Base-by-base conservation (phyloP, 208 protist species). In the Zelonia costaricensis region DNA sequence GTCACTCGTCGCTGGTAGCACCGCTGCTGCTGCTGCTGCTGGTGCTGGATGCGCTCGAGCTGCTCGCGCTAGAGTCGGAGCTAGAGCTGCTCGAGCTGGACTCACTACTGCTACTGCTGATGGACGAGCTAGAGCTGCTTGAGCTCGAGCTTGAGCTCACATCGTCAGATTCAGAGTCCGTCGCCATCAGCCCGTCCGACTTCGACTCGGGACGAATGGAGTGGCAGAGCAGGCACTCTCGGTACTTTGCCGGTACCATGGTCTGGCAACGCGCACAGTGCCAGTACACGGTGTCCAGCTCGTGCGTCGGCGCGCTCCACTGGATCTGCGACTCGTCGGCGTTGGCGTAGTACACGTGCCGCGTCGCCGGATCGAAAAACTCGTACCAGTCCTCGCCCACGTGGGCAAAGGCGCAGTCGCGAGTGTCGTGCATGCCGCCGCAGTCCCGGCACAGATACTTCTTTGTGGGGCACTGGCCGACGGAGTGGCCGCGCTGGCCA, bases 171-270 rank as follows among this genome's bases (percentile, higher is more conserved):
- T 71, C 70, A 20, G 69, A 62, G 45, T 69, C 57, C 15, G 27
- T 56, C 22, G 46, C 38, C 6, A 61, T 8, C 9, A 25, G 13
- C 16, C 67, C 38, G 8, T 49, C 46, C 54, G 64, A 36, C 49
- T 74, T 74, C 22, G 80, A 84, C 20, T 78, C 58, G 4, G 78
- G 82, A 1, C 91, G 69, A 16, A 59, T 60, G 7, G 52, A 62
- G 55, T 91, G 87, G 53, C 91, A 96, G 43, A 81, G 75, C 30
- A 94, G 55, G 52, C 91, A 96, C 74, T 96, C 91, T 0, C 76
- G 70, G 51, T 81, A 74, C 55, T 74, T 79, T 20, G 42, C 56
- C 16, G 87, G 78, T n/a, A 92, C 69, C 25, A 94, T 38, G 1
- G 88, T 52, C 6, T 69, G 54, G 61, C 91, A 96, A 16, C 46